phyloP scores from a whole-genome alignment of 805 yeast genomes.

The Debaryomyces maramus region DNA sequence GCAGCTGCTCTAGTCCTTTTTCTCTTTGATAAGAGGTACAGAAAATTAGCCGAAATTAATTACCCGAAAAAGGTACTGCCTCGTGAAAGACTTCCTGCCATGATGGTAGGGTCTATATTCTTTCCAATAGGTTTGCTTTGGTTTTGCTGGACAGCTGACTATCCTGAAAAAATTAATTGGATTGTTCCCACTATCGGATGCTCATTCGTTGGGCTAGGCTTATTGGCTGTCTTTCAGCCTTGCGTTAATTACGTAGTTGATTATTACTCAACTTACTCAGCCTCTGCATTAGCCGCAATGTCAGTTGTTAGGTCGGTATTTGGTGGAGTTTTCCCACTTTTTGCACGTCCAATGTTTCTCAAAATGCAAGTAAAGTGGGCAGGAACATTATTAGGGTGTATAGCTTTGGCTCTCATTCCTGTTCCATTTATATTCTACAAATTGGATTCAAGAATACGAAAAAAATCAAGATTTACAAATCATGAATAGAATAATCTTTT shows the following conservation, averaged over 20 bases:
- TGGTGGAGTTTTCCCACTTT: conserved; percentile 56
- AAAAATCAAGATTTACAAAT: conserved; percentile 15
- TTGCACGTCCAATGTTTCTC: conserved; percentile 46
- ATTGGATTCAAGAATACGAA: conserved; percentile 36
- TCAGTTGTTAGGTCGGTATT: conserved; percentile 52
- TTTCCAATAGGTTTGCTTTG: conserved; percentile 77
- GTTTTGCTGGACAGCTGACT: conserved; percentile 82
- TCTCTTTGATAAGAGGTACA: conserved; percentile 55
- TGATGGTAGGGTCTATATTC: conserved; percentile 62
- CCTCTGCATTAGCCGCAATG: conserved; percentile 58
- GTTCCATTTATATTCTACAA: conserved; percentile 50
- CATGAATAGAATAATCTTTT: too few species aligned
- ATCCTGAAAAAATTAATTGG: conserved; percentile 66
- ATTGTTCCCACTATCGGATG: conserved; percentile 51
- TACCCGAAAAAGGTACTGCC: neutral
- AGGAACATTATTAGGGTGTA: conserved; percentile 47
- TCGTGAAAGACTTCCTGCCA: conserved; percentile 61
- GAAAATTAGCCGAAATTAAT: conserved; percentile 22
- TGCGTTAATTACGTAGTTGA: conserved; percentile 56
- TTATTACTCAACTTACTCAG: conserved; percentile 51
- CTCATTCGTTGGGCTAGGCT: conserved; percentile 33
- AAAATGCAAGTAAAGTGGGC: conserved; percentile 52
- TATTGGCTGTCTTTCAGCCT: conserved; percentile 52
- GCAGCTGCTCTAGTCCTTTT: conserved; percentile 56
- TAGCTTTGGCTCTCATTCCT: conserved; percentile 47